Base-by-base conservation (phyloP, 257 asterid species). In the Scutellaria barbata region DNA sequence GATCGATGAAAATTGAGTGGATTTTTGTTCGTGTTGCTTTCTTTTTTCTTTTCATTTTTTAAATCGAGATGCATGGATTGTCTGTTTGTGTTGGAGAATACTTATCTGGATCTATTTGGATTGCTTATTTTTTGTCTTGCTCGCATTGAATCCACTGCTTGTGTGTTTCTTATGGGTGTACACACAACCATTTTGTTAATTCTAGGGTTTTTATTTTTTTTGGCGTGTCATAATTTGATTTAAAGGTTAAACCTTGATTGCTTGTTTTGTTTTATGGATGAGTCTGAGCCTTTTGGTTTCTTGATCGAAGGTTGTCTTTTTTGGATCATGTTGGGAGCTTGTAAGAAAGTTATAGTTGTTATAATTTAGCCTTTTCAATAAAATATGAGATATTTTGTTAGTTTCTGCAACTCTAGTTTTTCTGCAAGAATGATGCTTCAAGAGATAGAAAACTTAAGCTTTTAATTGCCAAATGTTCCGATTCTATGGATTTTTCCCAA, bases 1-100 rank as follows among this genome's bases (percentile, higher is more conserved):
- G 74, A 65, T 71, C 73, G 63, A 55, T n/a, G 76, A 16, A 20
- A 60, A 51, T 37, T 63, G 42, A 63, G 51, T 52, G 62, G 37
- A 10, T 9, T 41, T 62, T 53, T 25, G 56, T 71, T 75, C 60
- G 13, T 45, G 10, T 53, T 25, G 55, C 41, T 68, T 30, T 25
- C 50, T 7, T 71, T 0, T 7, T 54, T 10, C 20, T 39, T 7
- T n/a, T 6, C 40, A 43, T 10, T 8, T 3, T 10, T 14, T 4
- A 3, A 16, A 33, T 64, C 18, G 39, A 43, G 40, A 22, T 64
- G n/a, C 66, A 6, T 33, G 10, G 50, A 30, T 53, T 51, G 13
- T 69, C 48, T 59, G 33, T 53, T 8, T 63, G 45, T 40, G 58
- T 46, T 56, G 42, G 69, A 8, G 33, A 42, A 39, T 78, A 68